Evolutionary conservation across 1,139 yeast species (phyloP), one percentile per base, ranked within the genome.

Genomic region (Yamadazyma kanchanaburiensis): DNA sequence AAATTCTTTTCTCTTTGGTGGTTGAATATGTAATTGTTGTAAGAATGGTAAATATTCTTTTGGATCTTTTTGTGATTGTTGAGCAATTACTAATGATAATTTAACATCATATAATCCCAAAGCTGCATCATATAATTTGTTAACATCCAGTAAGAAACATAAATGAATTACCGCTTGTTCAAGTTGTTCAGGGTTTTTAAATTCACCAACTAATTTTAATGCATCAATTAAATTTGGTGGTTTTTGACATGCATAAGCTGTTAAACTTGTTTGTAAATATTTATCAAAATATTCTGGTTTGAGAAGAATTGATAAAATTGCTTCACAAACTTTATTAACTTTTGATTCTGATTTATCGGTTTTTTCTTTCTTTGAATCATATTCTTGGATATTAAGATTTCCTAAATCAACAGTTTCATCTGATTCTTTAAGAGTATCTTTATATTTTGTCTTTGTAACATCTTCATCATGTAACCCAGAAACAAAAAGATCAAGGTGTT

Each of bases 21-120:
- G 64, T 53, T 82, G 84, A 21, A 74, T 74, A 43, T 86, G 84
- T 34, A 94, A 65, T 32, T 77, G 73, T 49, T 88, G 95, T 43
- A 94, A 67, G 55, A 91, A 94, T 30, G 98, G 96, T 32, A 94
- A 62, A 49, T 91, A 94, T 55, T 94, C 99, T 50, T 89, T 87
- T 16, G 99, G 99, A 60, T 94, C 99, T 70, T 83, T 88, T 56
- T 91, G 97, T 0, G 96, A 88, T 51, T 88, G 91, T 54, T 94
- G 97, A 0, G 98, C 98, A 41, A 94, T 80, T 9, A 75, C 70
- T 36, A 94, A 67, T 0, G 98, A 77, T 43, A 89, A 63, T 37
- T 80, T 80, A 24, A 94, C 80, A 53, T 91, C 85, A 50, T 94
- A 94, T 21, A 85, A 64, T 1, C 95, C 85, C 38, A 91, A 69